Percentiles rank a stretch among this genome's conserved stretches.
Conservation (phyloP, 2,329 filamentous ascomycete species). For the Aureobasidium subglaciale region DNA sequence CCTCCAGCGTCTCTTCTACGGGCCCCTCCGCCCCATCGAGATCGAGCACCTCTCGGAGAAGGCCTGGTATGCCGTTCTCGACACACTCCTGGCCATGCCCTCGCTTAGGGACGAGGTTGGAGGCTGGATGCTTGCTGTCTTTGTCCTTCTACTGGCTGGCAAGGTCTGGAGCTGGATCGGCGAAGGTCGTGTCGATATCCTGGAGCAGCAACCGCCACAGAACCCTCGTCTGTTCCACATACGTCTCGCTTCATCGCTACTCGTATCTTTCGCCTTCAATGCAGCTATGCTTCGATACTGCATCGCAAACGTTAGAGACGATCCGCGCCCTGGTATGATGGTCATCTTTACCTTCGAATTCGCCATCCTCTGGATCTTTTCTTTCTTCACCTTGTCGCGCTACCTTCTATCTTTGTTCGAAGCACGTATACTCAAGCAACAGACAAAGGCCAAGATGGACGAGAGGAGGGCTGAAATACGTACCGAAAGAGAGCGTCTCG, state of each 20-base stretch:
- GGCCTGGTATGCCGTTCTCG: conserved; percentile 95
- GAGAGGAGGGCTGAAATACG: conserved; percentile 63
- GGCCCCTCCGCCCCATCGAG: conserved; percentile 83
- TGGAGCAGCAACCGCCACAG: conserved; percentile 89
- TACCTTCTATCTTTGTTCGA: conserved; percentile 77
- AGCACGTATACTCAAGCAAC: conserved; percentile 63
- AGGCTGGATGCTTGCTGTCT: conserved; percentile 93
- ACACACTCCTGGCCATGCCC: conserved; percentile 96
- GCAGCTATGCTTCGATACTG: conserved; percentile 73
- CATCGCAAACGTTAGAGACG: conserved; percentile 72
- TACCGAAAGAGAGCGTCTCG: conserved; percentile 36
- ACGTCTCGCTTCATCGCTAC: conserved; percentile 69
- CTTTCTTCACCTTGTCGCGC: conserved; percentile 67
- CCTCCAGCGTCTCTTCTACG: conserved; percentile 84
- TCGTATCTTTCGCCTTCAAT: conserved; percentile 74
- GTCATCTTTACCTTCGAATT: conserved; percentile 99
- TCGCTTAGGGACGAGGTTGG: conserved; percentile 95
- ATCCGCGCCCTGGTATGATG: conserved; percentile 97
- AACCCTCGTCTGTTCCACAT: conserved; percentile 85
- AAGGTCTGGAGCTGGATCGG: conserved; percentile 99
- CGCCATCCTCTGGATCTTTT: conserved; percentile 74
- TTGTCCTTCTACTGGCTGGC: conserved; percentile 81
- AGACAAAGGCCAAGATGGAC: conserved; percentile 62
- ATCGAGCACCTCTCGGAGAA: conserved; percentile 96
- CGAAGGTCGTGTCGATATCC: conserved; percentile 83